Base-by-base conservation (phyloP, 1,139 yeast species). In the Kodamaea derodonti region DNA sequence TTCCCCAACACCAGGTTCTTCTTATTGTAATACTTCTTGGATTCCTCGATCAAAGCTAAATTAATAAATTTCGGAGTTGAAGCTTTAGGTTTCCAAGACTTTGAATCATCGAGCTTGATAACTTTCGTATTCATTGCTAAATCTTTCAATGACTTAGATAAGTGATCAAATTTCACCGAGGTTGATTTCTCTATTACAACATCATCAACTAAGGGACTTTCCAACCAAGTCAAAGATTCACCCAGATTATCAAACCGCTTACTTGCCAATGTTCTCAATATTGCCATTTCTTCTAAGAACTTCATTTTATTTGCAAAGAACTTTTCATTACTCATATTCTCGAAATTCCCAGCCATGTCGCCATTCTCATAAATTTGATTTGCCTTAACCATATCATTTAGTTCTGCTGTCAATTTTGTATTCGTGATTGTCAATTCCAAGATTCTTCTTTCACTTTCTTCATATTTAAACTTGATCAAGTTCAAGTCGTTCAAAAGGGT, bases 211-310 rank as follows among this genome's bases (percentile, higher is more conserved):
- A 48, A 28, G 2, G 50, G 44, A 12, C 37, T 29, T 20, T 44
- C 35, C 13, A 61, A 41, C 64, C 65, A 60, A 12, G 33, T 14
- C 17, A 36, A 37, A 4, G 34, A 20, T 6, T 16, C 28, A 4
- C 6, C 11, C 3, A 22, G 3, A 3, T 20, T 32, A 16, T 15
- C 17, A 16, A 32, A 37, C 6, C 34, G 33, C 10, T 26, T 27
- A 15, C 38, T 30, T 12, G 54, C 54, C 39, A 62, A 42, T 14
- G 49, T 52, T 31, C 71, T 50, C 26, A 72, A 49, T 17, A 60
- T 47, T 1, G 55, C 45, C 12, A 70, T 60, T 45, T 69, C 74
- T 34, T 60, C 68, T 3, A 69, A 41, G 20, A 69, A 45, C 2
- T 58, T 51, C 33, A 62, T 37, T 29, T 58, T 60, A 8, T 54